A percentile compares a stretch with the other conserved stretches of the same genome.
Evolutionary conservation across 768 basidiomycete species (phyloP).

Genomic region (Lactarius trivialis): DNA sequence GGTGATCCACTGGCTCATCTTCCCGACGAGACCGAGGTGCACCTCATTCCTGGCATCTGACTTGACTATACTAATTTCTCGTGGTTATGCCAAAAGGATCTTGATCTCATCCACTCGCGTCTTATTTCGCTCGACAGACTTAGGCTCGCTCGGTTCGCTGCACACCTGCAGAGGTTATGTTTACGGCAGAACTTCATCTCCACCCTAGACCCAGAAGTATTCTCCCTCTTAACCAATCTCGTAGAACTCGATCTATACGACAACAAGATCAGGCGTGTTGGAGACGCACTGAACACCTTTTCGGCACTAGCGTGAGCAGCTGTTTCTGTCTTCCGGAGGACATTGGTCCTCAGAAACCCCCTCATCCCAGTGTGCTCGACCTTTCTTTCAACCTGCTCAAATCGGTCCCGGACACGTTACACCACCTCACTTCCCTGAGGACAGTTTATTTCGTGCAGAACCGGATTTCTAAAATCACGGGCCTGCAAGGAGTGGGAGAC

Average conservation of each 20-base stretch:
- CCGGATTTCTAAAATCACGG: conserved; percentile 74
- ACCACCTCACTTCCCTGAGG: conserved; percentile 51
- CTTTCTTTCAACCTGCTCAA: conserved; percentile 91
- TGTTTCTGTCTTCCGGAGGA: neutral
- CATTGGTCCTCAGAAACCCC: neutral
- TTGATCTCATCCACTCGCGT: conserved; percentile 78
- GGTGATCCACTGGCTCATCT: conserved; percentile 67
- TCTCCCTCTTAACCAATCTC: conserved; percentile 55
- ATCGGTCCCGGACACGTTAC: conserved; percentile 56
- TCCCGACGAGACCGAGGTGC: conserved; percentile 79
- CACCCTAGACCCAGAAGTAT: conserved; percentile 63
- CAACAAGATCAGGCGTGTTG: conserved; percentile 79
- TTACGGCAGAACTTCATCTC: conserved; percentile 82
- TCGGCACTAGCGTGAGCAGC: conserved; percentile 48
- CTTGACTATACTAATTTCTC: neutral
- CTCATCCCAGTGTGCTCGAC: conserved; percentile 61
- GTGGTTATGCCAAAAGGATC: conserved; percentile 48
- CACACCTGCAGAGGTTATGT: conserved; percentile 64
- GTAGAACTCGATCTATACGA: conserved; percentile 96
- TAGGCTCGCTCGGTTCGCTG: conserved; percentile 67
- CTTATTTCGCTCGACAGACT: conserved; percentile 62
- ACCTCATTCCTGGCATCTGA: conserved; percentile 22
- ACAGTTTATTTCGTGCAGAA: conserved; percentile 96
- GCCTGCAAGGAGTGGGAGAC: conserved; percentile 47
- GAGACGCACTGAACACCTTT: conserved; percentile 54